Base-by-base conservation (phyloP, 306 rosid species). In the Luffa aegyptiaca region DNA sequence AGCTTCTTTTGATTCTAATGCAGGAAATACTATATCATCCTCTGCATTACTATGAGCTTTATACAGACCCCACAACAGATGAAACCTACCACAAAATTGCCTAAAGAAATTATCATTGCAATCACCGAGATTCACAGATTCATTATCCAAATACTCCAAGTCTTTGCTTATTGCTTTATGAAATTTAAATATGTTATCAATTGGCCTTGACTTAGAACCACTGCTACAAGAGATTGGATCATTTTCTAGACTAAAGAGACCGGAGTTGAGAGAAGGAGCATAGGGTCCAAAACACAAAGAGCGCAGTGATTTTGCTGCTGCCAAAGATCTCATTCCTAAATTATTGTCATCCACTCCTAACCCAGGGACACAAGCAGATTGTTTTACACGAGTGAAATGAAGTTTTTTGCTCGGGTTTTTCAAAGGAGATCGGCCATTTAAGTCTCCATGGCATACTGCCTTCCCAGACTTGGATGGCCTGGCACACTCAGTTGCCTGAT, bases 41-140 rank as follows among this genome's bases (percentile, higher is more conserved):
- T 95, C 99, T 53, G 99, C 99, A 85, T 95, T 95, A 86, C 99
- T 95, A 80, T 95, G 99, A 81, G 99, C 99, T 89, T 97, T 93
- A 83, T 95, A 93, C 79, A 95, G 85, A 48, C 99, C 99, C 99
- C 99, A 95, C 80, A 95, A 85, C 81, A 95, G 94, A 78, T 92
- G 96, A 82, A 95, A 95, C 84, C 99, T 89, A 79, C 99, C 99
- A 59, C 80, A 88, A 77, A 95, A 95, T 86, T 95, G 91, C 53
- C 86, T 83, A 68, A 95, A 85, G 80, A 86, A 87, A 58, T 85
- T 81, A 83, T 90, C 99, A 83, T 93, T 90, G 84, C 93, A 87
- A n/a, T 91, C 93, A 83, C 78, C 86, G 80, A 95, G 97, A 88
- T 91, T 95, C 84, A 95, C 97, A 81, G 99, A 95, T 86, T 95